Percentiles rank a stretch among this genome's conserved stretches.
Conservation (phyloP, 208 protist genomes). For the Trypanosoma congolense region DNA sequence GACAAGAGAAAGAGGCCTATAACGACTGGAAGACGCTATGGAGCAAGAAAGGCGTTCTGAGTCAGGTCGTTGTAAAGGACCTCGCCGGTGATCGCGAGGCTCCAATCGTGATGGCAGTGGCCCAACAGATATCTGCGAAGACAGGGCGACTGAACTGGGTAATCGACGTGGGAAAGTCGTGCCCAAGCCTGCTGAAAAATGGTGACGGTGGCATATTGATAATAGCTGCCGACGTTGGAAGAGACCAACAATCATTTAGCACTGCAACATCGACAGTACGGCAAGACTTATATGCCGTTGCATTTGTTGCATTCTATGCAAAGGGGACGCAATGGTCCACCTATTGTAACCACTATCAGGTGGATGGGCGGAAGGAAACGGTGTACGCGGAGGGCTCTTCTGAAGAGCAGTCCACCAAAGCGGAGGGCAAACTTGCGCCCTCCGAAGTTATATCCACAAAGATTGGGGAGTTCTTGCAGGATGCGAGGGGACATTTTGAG, state of each 20-base stretch:
- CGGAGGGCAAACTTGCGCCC: constrained; percentile 15
- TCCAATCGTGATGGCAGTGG: constrained; percentile 40
- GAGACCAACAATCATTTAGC: constrained; percentile 12
- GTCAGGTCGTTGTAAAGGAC: constrained; percentile 42
- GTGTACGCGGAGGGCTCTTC: constrained; percentile 1
- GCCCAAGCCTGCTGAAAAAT: constrained; percentile 6
- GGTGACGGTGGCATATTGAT: constrained; percentile 25
- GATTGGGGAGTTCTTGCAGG: constrained; percentile 34
- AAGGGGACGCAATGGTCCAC: constrained; percentile 30
- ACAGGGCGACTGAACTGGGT: constrained; percentile 41
- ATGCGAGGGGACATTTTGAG: constrained; percentile 26
- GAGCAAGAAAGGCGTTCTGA: constrained; percentile 20
- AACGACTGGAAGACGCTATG: constrained; percentile 29
- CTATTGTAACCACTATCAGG: constrained; percentile 54
- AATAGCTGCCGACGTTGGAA: constrained; percentile 36
- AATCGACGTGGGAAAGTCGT: constrained; percentile 23
- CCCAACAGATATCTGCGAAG: constrained; percentile 57
- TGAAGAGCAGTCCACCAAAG: constrained; percentile 13
- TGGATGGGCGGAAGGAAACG: constrained; percentile 21
- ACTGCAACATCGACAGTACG: constrained; percentile 1
- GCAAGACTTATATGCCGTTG: constrained; percentile 28
- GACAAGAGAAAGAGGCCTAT: constrained; percentile 25
- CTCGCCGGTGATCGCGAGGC: constrained; percentile 7
- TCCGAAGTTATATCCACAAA: constrained; percentile 37
- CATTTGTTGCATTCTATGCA: constrained; percentile 47